Conservation (phyloP, 345 rosid species). For the Camelina neglecta region DNA sequence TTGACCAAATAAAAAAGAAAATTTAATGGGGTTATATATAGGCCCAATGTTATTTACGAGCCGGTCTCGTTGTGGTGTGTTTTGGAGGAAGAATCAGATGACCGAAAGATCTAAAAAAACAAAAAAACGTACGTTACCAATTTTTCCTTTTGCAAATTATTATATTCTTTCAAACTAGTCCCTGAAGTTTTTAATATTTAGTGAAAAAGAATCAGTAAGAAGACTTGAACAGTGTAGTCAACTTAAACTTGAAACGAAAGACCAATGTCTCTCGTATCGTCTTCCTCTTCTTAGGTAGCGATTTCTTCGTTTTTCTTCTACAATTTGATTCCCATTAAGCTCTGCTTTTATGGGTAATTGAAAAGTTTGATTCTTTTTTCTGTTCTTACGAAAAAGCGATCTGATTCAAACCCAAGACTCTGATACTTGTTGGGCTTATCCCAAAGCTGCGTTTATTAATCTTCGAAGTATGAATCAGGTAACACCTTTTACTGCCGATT, state of each 20-base stretch:
- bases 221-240: constrained; percentile 1
- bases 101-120: too few relatives aligned
- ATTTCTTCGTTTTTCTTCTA: not conserved
- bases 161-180: too few relatives aligned
- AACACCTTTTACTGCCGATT: not conserved
- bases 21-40: too few relatives aligned
- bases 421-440: too few relatives aligned
- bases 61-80: too few relatives aligned
- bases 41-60: too few relatives aligned
- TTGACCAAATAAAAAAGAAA: too few relatives aligned
- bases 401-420: constrained; percentile 3
- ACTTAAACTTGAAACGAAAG: not conserved
- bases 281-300: not conserved
- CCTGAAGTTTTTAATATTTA: too few relatives aligned
- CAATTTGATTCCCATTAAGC: not conserved
- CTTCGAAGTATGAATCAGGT: constrained; percentile 4
- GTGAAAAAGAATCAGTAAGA: not conserved
- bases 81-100: too few relatives aligned
- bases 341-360: not conserved
- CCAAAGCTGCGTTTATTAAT: not conserved
- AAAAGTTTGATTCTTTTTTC: not conserved
- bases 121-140: too few relatives aligned
- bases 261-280: not conserved
- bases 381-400: not conserved
- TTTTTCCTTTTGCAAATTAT: too few relatives aligned